Percentiles rank a stretch among this genome's conserved stretches.
phyloP scores from a whole-genome alignment of 441 rosid species.

The Eugenia klotzschiana region DNA sequence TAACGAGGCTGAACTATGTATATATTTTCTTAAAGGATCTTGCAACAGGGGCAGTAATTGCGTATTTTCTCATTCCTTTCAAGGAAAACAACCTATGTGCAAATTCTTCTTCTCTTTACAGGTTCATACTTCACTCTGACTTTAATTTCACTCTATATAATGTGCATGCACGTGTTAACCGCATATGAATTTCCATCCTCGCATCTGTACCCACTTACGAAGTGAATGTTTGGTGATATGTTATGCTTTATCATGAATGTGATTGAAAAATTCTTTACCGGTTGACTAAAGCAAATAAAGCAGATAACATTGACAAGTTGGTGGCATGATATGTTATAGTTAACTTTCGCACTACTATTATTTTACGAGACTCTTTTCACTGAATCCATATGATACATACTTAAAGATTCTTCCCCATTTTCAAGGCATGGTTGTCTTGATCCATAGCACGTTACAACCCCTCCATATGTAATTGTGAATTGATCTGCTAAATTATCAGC shows the following conservation, averaged over 20 bases:
- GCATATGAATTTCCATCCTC: not conserved
- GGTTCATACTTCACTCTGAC: conserved; percentile 17
- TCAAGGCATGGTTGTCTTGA: not conserved
- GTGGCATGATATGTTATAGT: not conserved
- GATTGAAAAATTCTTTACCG: not conserved
- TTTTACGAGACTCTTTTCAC: not conserved
- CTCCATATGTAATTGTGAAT: not conserved
- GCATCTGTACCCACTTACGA: not conserved
- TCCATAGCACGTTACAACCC: not conserved
- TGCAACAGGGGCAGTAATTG: conserved; percentile 68
- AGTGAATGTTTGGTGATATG: not conserved
- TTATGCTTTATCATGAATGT: not conserved
- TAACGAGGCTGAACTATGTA: conserved; percentile 30
- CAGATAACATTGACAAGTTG: not conserved
- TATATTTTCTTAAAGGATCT: conserved; percentile 50
- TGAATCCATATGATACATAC: not conserved
- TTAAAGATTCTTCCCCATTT: not conserved
- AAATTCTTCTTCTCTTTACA: conserved; percentile 53
- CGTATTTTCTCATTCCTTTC: conserved; percentile 51
- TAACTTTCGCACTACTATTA: not conserved
- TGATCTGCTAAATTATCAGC: not conserved
- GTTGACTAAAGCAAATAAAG: not conserved
- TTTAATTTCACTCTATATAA: not conserved
- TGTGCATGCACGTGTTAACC: not conserved
- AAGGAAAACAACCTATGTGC: conserved; percentile 52